Conservation (phyloP, 345 rosid species). For the Hibiscus mutabilis region DNA sequence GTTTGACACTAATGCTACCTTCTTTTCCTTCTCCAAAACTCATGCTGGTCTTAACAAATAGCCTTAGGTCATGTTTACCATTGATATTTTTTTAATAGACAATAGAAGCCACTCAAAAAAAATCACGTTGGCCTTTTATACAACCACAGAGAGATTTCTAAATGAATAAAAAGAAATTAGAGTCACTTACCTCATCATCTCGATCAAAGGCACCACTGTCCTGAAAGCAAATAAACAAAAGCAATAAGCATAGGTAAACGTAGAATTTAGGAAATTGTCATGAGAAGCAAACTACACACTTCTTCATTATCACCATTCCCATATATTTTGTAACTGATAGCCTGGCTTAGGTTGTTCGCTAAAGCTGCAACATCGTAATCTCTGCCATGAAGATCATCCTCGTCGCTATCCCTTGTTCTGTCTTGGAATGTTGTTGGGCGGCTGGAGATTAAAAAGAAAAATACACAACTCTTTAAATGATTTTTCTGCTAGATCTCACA, state of each 20-base stretch:
- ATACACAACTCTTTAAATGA: neutral
- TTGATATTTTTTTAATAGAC: too few relatives aligned
- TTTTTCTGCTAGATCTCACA: neutral
- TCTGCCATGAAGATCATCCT: constrained; percentile 84
- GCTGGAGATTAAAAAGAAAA: constrained; percentile 38
- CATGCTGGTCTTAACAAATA: too few relatives aligned
- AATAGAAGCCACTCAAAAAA: neutral
- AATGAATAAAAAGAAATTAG: constrained; percentile 5
- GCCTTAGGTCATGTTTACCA: too few relatives aligned
- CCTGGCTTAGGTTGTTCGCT: constrained; percentile 84
- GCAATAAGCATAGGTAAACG: constrained; percentile 11
- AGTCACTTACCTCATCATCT: constrained; percentile 61
- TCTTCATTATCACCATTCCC: constrained; percentile 81
- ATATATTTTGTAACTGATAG: constrained; percentile 83
- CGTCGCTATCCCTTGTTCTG: constrained; percentile 88
- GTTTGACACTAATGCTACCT: neutral
- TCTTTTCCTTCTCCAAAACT: too few relatives aligned
- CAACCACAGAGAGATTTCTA: neutral
- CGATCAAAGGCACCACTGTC: constrained; percentile 62
- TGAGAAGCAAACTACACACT: constrained; percentile 28
- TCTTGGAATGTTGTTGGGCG: constrained; percentile 93
- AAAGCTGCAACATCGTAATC: constrained; percentile 97
- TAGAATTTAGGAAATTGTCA: neutral
- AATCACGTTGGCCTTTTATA: neutral
- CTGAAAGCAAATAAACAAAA: constrained; percentile 34